Conservation (phyloP, 1,139 yeast species). For the Candida sanyaensis region DNA sequence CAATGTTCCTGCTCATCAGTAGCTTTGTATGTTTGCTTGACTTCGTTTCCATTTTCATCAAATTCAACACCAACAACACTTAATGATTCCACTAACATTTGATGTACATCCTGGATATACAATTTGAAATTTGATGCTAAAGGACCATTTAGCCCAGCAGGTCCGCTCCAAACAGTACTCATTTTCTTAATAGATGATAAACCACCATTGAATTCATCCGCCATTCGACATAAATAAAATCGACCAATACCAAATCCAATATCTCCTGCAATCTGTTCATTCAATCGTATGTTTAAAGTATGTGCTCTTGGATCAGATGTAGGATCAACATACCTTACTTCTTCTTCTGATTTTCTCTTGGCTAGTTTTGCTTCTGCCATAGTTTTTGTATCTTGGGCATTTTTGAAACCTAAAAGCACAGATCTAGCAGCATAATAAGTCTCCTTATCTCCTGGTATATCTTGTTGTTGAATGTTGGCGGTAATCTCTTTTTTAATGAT, state of each 20-base stretch:
- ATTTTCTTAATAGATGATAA: constrained; percentile 36
- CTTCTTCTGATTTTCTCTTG: constrained; percentile 30
- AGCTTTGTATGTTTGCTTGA: constrained; percentile 10
- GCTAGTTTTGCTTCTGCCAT: constrained; percentile 34
- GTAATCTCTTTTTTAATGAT: constrained; percentile 40
- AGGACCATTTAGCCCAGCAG: constrained; percentile 18
- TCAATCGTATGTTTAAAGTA: constrained; percentile 37
- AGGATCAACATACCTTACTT: constrained; percentile 43
- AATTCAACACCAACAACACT: constrained; percentile 37
- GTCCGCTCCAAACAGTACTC: constrained; percentile 24
- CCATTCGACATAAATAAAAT: constrained; percentile 46
- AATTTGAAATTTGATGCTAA: constrained; percentile 44
- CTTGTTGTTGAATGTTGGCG: constrained; percentile 34
- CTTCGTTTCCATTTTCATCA: constrained; percentile 24
- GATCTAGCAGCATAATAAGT: constrained; percentile 45
- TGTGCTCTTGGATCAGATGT: constrained; percentile 42
- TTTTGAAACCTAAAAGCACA: constrained; percentile 37
- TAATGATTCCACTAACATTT: constrained; percentile 32
- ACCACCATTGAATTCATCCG: constrained; percentile 42
- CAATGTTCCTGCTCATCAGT: constrained; percentile 25
- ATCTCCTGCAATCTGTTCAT: constrained; percentile 49
- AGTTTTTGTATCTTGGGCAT: constrained; percentile 31
- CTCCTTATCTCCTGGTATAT: constrained; percentile 47
- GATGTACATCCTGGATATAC: constrained; percentile 52
- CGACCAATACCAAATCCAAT: constrained; percentile 48